phyloP scores from a whole-genome alignment of 148 eudicot genomes.

The Fagopyrum tataricum region DNA sequence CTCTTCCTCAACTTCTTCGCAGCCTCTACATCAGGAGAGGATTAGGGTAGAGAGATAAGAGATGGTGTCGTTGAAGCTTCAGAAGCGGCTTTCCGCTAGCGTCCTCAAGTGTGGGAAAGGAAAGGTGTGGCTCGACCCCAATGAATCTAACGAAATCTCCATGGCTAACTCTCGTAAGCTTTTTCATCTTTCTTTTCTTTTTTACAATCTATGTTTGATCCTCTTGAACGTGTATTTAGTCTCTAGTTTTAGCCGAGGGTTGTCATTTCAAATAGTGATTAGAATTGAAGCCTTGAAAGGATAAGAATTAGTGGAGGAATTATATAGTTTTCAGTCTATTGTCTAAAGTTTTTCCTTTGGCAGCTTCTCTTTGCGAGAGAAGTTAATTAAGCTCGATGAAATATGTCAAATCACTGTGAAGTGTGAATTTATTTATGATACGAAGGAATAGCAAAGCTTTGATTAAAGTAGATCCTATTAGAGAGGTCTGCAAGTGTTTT shows the following conservation, averaged over 20 bases:
- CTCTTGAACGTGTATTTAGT: neutral
- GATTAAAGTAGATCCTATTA: neutral
- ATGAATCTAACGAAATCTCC: constrained; percentile 49
- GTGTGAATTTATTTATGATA: neutral
- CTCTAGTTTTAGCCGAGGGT: neutral
- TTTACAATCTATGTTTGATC: neutral
- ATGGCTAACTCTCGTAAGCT: constrained; percentile 54
- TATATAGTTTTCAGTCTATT: neutral
- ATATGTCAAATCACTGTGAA: neutral
- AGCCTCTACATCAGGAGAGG: neutral
- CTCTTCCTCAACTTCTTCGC: neutral
- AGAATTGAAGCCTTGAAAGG: neutral
- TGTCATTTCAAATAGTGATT: neutral
- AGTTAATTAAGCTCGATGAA: neutral
- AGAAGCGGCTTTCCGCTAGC: constrained; percentile 55
- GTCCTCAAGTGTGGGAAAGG: constrained; percentile 53
- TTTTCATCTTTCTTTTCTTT: neutral
- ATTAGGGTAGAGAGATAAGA: neutral
- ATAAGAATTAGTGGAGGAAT: too few relatives aligned
- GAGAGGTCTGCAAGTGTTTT: neutral
- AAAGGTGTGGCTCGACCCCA: constrained; percentile 57
- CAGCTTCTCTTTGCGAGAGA: neutral
- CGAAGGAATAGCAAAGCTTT: neutral
- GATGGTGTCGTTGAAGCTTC: constrained; percentile 56
- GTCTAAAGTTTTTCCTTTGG: neutral